Evolutionary conservation across 805 yeast species (phyloP), one percentile per base, ranked within the genome.

Genomic region (Peterozyma xylosa): DNA sequence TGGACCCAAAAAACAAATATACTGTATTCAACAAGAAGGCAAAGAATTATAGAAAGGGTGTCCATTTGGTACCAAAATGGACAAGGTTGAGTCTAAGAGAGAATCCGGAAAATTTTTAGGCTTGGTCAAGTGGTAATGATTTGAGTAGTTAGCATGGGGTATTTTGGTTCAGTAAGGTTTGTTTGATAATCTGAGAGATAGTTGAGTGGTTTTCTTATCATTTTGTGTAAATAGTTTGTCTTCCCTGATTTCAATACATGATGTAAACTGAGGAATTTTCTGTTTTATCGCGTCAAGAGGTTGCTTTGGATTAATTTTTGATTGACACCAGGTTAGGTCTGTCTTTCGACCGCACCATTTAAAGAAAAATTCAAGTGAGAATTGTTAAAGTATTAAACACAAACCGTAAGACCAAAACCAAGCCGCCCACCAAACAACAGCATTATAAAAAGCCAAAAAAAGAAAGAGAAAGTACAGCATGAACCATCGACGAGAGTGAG

Each of bases 51-150:
- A 79, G 98, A 68, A 91, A 89, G 67, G 81, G 90, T 50, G 79
- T 86, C 21, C 98, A 91, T 58, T 68, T 80, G 62, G 85, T 83
- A 37, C 96, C 96, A 16, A 86, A 89, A 59, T 89, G 96, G 95
- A 89, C 97, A 43, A 88, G 82, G 67, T 60, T 78, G 49, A 78
- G 95, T 9, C 74, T 82, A 62, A 80, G 96, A 68, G 79, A 75
- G 46, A 84, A 86, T 57, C 96, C 96, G 38, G 73, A 73, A 47
- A 73, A 81, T 58, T 82, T 75, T 60, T 86, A 67, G 58, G 13
- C 27, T 21, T 4, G 4, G 27, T 21, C 27, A 21, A 29, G 27
- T 43, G n/a, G 15, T 21, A 29, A 32, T 34, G 27, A 21, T 7
- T 7, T 42, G 30, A 35, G 7, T 27, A 11, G 36, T 18, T 13